These are phyloP conservation scores for Trametopsis cervina DNA, from an alignment of 768 basidiomycete species.

Conservation along the genomic window DNA sequence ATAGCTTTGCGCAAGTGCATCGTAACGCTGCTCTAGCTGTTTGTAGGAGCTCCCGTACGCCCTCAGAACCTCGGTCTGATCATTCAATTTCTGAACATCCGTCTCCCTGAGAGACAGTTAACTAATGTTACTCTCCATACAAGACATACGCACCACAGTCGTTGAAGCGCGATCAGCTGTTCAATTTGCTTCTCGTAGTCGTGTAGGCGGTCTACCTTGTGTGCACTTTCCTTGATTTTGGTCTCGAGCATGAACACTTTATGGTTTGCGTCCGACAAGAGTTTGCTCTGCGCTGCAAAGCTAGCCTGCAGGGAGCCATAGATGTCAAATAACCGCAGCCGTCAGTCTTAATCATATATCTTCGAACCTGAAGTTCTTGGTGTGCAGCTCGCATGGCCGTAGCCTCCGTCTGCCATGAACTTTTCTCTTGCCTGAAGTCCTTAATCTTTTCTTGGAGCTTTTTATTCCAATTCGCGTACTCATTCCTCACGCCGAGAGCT, in stretches of 20 bases:
- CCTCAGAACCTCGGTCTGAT: constrained; percentile 51
- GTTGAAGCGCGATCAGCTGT: constrained; percentile 69
- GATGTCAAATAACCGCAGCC: not conserved
- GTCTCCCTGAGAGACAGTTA: constrained; percentile 47
- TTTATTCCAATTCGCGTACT: constrained; percentile 79
- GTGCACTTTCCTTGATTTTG: constrained; percentile 67
- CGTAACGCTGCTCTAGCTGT: constrained; percentile 60
- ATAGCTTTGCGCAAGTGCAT: constrained; percentile 50
- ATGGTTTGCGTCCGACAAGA: constrained; percentile 61
- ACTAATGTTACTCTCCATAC: not conserved
- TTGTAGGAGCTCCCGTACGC: constrained; percentile 49
- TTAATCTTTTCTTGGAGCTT: constrained; percentile 74
- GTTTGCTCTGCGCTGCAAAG: constrained; percentile 60
- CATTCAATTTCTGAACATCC: constrained; percentile 66
- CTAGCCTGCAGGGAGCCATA: too few species aligned
- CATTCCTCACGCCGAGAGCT: constrained; percentile 64
- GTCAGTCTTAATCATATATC: not conserved
- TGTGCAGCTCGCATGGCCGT: constrained; percentile 61
- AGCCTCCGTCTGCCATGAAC: constrained; percentile 65
- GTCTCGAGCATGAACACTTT: constrained; percentile 71
- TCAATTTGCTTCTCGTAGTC: constrained; percentile 89
- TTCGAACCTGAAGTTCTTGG: constrained; percentile 57
- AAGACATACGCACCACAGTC: constrained; percentile 54
- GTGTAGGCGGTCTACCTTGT: constrained; percentile 71
- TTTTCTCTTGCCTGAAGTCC: constrained; percentile 74